Percentiles rank a stretch among this genome's conserved stretches.
Evolutionary conservation across 2,329 filamentous ascomycete genomes (phyloP).

Genomic region (Pseudogymnoascus sp.): DNA sequence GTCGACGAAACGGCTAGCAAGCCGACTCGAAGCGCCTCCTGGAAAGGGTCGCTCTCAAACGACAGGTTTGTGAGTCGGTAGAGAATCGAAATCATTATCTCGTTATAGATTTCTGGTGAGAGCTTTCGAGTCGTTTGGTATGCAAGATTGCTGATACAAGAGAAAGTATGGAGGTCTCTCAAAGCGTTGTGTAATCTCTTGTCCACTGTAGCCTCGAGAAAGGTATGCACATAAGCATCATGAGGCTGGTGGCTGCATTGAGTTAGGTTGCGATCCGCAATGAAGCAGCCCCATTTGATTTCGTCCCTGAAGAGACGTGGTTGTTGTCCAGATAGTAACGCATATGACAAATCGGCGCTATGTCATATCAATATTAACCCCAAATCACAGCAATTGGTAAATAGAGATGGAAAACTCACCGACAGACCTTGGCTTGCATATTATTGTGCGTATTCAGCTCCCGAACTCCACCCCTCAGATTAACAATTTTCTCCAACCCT

Average conservation of each 20-base stretch:
- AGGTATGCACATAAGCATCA: background rate
- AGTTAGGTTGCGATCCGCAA: background rate
- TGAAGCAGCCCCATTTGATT: background rate
- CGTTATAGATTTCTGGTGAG: background rate
- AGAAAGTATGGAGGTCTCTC: background rate
- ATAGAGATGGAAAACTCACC: background rate
- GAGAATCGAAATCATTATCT: background rate
- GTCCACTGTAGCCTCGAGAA: background rate
- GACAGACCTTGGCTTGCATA: background rate
- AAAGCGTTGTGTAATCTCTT: background rate
- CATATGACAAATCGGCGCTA: background rate
- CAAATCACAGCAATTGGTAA: background rate
- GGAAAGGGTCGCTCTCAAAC: background rate
- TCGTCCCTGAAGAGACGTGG: background rate
- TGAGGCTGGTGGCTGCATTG: background rate
- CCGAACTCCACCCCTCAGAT: background rate
- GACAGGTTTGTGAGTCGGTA: background rate
- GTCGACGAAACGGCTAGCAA: background rate
- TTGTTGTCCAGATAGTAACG: background rate
- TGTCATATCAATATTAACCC: background rate
- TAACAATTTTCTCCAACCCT: background rate
- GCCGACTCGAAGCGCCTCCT: background rate
- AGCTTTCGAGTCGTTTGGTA: background rate
- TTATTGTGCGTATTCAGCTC: background rate
- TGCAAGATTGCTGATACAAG: background rate